phyloP scores from a whole-genome alignment of 306 rosid species.

The Quercus parvula region DNA sequence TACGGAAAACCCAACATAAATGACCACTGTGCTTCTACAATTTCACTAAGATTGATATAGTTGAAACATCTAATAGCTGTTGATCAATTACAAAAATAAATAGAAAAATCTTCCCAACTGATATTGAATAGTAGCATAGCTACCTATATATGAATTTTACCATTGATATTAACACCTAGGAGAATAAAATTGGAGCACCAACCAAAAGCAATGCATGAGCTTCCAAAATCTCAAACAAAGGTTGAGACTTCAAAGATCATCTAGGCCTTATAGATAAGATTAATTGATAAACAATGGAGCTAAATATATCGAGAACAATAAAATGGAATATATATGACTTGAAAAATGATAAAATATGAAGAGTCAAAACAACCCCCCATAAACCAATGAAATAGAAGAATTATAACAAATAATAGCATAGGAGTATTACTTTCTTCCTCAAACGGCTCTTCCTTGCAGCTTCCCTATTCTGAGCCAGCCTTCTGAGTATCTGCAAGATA shows the following conservation, averaged over 20 bases:
- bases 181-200: background rate
- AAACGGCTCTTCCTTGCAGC: constrained; percentile 75
- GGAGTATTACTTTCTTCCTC: constrained; percentile 63
- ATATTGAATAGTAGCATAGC: background rate
- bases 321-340: background rate
- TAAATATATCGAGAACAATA: too few species aligned
- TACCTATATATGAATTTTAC: background rate
- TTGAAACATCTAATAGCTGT: background rate
- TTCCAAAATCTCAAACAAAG: too few species aligned
- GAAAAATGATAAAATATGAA: background rate
- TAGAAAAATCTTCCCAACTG: background rate
- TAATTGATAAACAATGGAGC: background rate
- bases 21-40: background rate
- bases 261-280: background rate
- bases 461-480: constrained; percentile 80
- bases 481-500: constrained; percentile 45
- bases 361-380: background rate
- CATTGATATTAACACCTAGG: background rate
- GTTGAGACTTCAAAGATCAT: background rate
- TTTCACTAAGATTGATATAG: background rate
- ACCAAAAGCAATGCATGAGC: background rate
- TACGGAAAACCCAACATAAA: background rate
- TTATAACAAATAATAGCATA: background rate
- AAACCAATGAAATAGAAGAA: background rate
- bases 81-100: background rate